Conservation (phyloP, 1,284 basidiomycete species). For the Ustilago nuda region DNA sequence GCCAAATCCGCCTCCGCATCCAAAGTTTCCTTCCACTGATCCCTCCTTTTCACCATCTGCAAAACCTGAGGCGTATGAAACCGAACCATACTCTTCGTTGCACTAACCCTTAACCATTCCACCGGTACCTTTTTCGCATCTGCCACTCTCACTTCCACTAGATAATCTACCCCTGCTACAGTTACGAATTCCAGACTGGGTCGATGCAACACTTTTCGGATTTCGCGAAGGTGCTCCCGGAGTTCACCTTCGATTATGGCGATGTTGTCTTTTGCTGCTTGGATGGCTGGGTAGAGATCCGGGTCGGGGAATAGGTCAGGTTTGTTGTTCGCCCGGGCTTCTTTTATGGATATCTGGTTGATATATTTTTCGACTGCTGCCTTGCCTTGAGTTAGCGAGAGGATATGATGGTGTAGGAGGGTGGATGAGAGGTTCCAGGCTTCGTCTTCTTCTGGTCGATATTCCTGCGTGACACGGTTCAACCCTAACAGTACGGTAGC, state of each 20-base stretch:
- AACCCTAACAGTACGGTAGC: slow-evolving; percentile 81
- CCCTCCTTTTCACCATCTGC: slow-evolving; percentile 78
- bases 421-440: slow-evolving; percentile 77
- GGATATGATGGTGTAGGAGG: slow-evolving; percentile 69
- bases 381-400: slow-evolving; percentile 77
- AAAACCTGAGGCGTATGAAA: slow-evolving; percentile 83
- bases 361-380: slow-evolving; percentile 73
- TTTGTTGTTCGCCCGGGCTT: slow-evolving; percentile 79
- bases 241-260: slow-evolving; percentile 79
- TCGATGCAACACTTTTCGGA: slow-evolving; percentile 78
- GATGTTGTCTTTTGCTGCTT: slow-evolving; percentile 74
- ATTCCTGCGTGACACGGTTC: slow-evolving; percentile 78
- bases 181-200: slow-evolving; percentile 82
- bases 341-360: slow-evolving; percentile 75
- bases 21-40: slow-evolving; percentile 82
- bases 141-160: slow-evolving; percentile 75
- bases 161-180: slow-evolving; percentile 71
- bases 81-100: slow-evolving; percentile 80
- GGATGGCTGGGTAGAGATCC: slow-evolving; percentile 78
- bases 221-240: slow-evolving; percentile 78
- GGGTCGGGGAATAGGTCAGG: slow-evolving; percentile 80
- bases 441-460: slow-evolving; percentile 71
- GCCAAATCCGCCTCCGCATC: slow-evolving; percentile 71
- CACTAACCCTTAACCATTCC: slow-evolving; percentile 82
- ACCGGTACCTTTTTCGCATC: slow-evolving; percentile 81